These are phyloP conservation scores for Thelephora terrestris DNA, from an alignment of 1,284 basidiomycete species.

Conservation along the genomic window DNA sequence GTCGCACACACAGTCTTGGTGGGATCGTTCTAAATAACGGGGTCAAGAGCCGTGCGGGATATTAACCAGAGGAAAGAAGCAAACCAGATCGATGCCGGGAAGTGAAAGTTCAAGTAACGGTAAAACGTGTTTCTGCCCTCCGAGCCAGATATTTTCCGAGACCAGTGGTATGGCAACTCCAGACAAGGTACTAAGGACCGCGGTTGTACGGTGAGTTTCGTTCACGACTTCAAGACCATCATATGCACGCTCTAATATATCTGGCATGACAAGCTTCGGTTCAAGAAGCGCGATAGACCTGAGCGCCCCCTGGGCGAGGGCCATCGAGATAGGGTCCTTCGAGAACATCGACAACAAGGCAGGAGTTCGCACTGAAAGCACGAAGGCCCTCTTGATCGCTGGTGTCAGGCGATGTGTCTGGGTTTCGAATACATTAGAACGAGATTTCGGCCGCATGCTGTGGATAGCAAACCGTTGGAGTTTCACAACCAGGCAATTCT, in stretches of 20 bases:
- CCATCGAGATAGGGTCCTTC: conserved; percentile 66
- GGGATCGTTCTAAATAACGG: conserved; percentile 68
- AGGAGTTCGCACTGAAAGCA: conserved; percentile 76
- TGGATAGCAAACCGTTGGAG: conserved; percentile 49
- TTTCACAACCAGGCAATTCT: conserved; percentile 70
- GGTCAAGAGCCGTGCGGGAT: conserved; percentile 1
- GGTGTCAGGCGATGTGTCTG: conserved; percentile 73
- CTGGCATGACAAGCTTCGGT: conserved; percentile 84
- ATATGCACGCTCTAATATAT: conserved; percentile 87
- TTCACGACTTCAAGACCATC: conserved; percentile 89
- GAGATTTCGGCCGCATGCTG: neutral
- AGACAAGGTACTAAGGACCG: conserved; percentile 83
- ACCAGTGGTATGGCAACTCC: conserved; percentile 74
- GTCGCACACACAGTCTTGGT: conserved; percentile 81
- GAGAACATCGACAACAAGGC: conserved; percentile 94
- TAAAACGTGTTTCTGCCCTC: conserved; percentile 83
- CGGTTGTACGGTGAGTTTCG: conserved; percentile 89
- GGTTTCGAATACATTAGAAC: neutral
- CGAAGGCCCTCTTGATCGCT: conserved; percentile 77
- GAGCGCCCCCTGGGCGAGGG: conserved; percentile 61
- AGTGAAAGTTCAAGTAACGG: conserved; percentile 86
- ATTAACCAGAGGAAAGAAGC: conserved; percentile 13
- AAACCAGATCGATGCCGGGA: conserved; percentile 82
- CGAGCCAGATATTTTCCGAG: conserved; percentile 68
- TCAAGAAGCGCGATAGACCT: conserved; percentile 75